Conservation (phyloP, 2,329 filamentous ascomycete species). For the Sclerotinia subarctica region DNA sequence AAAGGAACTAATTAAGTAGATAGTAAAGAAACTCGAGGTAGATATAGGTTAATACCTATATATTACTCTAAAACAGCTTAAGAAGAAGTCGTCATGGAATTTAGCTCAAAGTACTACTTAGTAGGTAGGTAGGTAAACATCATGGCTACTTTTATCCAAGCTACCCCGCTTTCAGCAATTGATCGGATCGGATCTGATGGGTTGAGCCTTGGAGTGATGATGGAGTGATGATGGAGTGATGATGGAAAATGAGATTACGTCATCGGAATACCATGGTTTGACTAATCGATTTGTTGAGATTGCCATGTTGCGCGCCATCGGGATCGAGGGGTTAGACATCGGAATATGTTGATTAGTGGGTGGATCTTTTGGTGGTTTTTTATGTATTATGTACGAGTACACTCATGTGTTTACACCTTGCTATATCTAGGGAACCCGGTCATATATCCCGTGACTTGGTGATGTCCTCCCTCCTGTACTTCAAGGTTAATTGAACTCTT, state of each 20-base stretch:
- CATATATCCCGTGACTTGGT: no score
- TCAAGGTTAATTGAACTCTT: background rate
- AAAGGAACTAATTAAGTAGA: background rate
- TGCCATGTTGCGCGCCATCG: background rate
- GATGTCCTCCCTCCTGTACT: no score
- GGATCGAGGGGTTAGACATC: background rate
- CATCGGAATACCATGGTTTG: background rate
- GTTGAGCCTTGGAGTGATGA: background rate
- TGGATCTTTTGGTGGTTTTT: background rate
- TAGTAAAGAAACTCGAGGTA: background rate
- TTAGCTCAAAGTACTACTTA: background rate
- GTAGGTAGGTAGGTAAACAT: background rate
- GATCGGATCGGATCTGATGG: background rate
- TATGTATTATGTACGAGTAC: no score
- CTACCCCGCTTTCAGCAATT: background rate
- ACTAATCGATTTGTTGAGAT: constrained; percentile 13
- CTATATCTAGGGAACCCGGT: background rate
- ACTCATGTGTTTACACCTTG: no score
- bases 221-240: no score
- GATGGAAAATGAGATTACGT: background rate
- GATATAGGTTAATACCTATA: background rate
- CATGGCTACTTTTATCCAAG: background rate
- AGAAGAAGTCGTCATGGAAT: background rate
- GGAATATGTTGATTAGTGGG: background rate
- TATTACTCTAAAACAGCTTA: background rate